Percentiles rank a stretch among this genome's conserved stretches.
These are phyloP conservation scores for Salisapilia sapeloensis DNA, from an alignment of 352 stramenopile genomes.

Conservation along the genomic window DNA sequence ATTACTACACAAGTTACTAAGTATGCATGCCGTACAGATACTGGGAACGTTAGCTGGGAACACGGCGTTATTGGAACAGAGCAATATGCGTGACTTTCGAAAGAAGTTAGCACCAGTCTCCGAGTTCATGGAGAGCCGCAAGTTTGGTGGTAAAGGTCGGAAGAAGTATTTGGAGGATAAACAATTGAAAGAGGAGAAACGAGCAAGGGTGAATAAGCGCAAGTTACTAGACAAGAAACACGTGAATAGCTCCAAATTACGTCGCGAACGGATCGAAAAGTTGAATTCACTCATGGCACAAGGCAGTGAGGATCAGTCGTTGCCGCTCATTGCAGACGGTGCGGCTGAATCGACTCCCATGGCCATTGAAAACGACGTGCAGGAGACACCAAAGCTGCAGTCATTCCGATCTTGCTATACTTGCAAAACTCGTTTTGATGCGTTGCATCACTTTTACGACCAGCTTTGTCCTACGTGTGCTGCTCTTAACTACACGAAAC, in stretches of 20 bases:
- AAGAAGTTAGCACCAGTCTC: slow-evolving; percentile 65
- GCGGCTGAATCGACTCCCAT: slow-evolving; percentile 56
- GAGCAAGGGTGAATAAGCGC: slow-evolving; percentile 61
- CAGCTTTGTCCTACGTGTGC: slow-evolving; percentile 90
- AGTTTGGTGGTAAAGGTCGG: slow-evolving; percentile 63
- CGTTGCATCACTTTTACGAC: slow-evolving; percentile 94
- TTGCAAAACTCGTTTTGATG: slow-evolving; percentile 89
- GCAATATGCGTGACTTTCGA: slow-evolving; percentile 55
- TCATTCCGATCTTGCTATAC: slow-evolving; percentile 91
- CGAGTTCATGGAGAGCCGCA: slow-evolving; percentile 67
- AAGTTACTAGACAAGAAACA: slow-evolving; percentile 88
- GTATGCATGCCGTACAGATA: slow-evolving; percentile 23
- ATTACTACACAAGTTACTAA: slow-evolving; percentile 1
- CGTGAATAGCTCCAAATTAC: slow-evolving; percentile 84
- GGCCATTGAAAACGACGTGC: slow-evolving; percentile 38
- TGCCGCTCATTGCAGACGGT: slow-evolving; percentile 87
- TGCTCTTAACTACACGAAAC: slow-evolving; percentile 89
- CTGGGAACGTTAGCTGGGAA: slow-evolving; percentile 32
- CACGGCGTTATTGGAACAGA: slow-evolving; percentile 37
- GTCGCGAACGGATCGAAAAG: slow-evolving; percentile 83
- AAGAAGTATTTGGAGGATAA: slow-evolving; percentile 84
- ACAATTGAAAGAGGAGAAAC: slow-evolving; percentile 71
- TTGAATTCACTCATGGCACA: slow-evolving; percentile 82
- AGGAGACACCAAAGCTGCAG: slow-evolving; percentile 26
- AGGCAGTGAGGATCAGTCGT: slow-evolving; percentile 38